Evolutionary conservation across 2,329 filamentous ascomycete genomes (phyloP).

Genomic region (Exophiala lecanii-corni): DNA sequence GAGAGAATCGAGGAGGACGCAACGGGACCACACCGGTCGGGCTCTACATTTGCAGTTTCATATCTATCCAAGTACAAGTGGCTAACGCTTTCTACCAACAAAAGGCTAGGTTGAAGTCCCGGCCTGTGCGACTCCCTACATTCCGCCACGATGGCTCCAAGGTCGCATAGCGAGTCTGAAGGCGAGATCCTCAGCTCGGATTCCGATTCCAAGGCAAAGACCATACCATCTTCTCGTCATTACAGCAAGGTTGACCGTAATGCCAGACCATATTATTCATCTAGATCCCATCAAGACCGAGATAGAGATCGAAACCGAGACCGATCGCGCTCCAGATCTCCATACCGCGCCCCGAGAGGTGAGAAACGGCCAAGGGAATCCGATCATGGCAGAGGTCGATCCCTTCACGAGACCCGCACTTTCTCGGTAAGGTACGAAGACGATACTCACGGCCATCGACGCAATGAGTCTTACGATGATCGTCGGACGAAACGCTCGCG

Average conservation of each 20-base stretch:
- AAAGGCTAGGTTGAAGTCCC: slow-evolving; percentile 26
- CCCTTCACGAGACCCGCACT: slow-evolving; percentile 29
- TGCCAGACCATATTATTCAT: slow-evolving; percentile 66
- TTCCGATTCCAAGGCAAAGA: slow-evolving; percentile 79
- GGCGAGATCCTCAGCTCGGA: slow-evolving; percentile 78
- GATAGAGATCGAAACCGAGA: background rate
- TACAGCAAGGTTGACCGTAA: slow-evolving; percentile 86
- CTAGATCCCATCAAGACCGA: slow-evolving; percentile 28
- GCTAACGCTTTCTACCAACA: slow-evolving; percentile 26
- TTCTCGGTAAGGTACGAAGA: slow-evolving; percentile 36
- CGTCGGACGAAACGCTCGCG: slow-evolving; percentile 41
- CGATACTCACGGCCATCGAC: slow-evolving; percentile 37
- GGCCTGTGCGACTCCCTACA: slow-evolving; percentile 20
- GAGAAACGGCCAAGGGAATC: slow-evolving; percentile 41
- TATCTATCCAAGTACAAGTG: slow-evolving; percentile 19
- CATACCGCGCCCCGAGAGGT: slow-evolving; percentile 37
- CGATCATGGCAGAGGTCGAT: slow-evolving; percentile 32
- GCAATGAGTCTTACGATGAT: slow-evolving; percentile 44
- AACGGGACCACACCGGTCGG: slow-evolving; percentile 27
- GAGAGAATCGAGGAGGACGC: slow-evolving; percentile 13
- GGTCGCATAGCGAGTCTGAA: slow-evolving; percentile 68
- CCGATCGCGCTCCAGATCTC: slow-evolving; percentile 39
- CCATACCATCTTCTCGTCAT: slow-evolving; percentile 66
- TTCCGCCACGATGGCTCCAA: slow-evolving; percentile 43
- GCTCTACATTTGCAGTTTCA: slow-evolving; percentile 27